These are phyloP conservation scores for Casuarina glauca DNA, from an alignment of 306 rosid species.

Conservation along the genomic window DNA sequence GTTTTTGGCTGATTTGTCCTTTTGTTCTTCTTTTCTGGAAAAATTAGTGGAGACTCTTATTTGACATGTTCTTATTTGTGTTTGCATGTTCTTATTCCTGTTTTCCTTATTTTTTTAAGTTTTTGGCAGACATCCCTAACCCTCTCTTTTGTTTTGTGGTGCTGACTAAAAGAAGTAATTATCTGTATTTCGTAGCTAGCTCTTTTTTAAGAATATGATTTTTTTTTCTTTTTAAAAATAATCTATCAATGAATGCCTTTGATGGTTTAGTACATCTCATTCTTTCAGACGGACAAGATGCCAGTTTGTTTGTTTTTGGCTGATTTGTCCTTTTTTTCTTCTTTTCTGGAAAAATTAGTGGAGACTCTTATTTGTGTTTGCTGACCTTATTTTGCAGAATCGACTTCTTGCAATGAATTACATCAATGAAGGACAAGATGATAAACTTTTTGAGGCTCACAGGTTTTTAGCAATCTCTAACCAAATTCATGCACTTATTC, in stretches of 20 bases:
- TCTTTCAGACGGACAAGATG: neutral
- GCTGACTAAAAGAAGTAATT: neutral
- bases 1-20: conserved; percentile 11
- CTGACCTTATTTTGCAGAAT: conserved; percentile 50
- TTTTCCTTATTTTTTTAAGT: too few relatives aligned
- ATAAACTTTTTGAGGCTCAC: conserved; percentile 87
- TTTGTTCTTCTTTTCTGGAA: neutral
- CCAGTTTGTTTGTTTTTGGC: conserved; percentile 5
- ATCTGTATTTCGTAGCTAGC: neutral
- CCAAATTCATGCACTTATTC: conserved; percentile 19
- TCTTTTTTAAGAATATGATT: neutral
- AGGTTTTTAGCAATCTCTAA: conserved; percentile 50
- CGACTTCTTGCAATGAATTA: conserved; percentile 95
- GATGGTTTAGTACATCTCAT: neutral
- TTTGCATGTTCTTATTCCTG: too few relatives aligned
- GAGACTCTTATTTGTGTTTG: conserved; percentile 6
- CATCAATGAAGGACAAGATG: conserved; percentile 79
- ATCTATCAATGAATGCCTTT: neutral
- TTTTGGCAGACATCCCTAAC: too few relatives aligned
- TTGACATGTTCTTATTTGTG: conserved; percentile 5
- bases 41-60: conserved; percentile 3
- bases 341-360: neutral
- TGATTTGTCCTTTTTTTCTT: conserved; percentile 7
- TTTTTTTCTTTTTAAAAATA: too few relatives aligned
- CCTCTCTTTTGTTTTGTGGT: neutral